phyloP scores from a whole-genome alignment of 805 yeast genomes.

The Pichia eremophila region DNA sequence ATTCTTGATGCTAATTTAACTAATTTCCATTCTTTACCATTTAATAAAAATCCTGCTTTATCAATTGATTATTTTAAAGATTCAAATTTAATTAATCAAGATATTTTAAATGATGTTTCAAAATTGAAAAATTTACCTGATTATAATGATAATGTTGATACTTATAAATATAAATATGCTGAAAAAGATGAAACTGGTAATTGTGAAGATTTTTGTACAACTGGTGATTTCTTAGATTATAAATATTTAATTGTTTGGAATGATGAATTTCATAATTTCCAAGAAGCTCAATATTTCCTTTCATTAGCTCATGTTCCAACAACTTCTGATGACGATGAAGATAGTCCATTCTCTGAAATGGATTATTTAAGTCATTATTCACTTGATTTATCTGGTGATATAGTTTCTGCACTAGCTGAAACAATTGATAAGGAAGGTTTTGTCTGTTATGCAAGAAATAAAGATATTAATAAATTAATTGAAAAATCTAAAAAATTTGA shows the following conservation, averaged over 20 bases:
- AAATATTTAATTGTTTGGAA: constrained; percentile 62
- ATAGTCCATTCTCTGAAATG: constrained; percentile 5
- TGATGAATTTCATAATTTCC: constrained; percentile 62
- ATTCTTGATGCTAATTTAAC: constrained; percentile 32
- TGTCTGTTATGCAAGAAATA: constrained; percentile 31
- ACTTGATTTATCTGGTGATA: constrained; percentile 1
- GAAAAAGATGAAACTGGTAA: background rate
- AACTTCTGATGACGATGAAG: background rate
- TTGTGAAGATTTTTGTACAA: background rate
- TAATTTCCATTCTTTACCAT: constrained; percentile 23
- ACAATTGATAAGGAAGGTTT: constrained; percentile 44
- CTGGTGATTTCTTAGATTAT: constrained; percentile 9
- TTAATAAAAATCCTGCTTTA: background rate
- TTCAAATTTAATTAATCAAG: background rate
- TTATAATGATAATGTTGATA: background rate
- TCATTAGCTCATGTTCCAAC: constrained; percentile 4
- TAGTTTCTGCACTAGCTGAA: constrained; percentile 25
- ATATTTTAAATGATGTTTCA: background rate
- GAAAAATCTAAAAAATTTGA: background rate
- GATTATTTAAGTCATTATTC: constrained; percentile 1
- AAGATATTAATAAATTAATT: constrained; percentile 11
- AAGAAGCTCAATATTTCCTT: constrained; percentile 18
- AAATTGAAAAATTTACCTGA: background rate
- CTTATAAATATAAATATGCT: background rate
- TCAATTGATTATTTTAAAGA: constrained; percentile 11